Evolutionary conservation across 2,329 filamentous ascomycete genomes (phyloP), one percentile per base, ranked within the genome.

Genomic region (Fusarium pininemorale): DNA sequence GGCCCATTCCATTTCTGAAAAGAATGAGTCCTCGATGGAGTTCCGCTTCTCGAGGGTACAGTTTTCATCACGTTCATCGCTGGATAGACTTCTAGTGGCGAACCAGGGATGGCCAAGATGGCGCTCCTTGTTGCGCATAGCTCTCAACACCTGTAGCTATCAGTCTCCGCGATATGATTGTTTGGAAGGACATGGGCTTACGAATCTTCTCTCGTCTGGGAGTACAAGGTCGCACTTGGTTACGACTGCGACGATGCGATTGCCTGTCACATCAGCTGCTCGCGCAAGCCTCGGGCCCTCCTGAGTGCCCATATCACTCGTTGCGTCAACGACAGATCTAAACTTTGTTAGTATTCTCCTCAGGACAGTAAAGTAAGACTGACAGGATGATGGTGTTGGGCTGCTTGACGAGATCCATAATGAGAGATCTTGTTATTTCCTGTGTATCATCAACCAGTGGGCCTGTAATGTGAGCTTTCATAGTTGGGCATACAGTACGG

Each of bases 401-500:
- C 6, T 55, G 51, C 35, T 12, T 55, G 35, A 28, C 4, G 12
- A 55, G 51, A 18, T 55, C 20, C 11, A 55, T 14, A 2, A 41
- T 39, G 15, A 55, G 20, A 28, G 35, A 13, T 28, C 51, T 39
- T 13, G 51, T 39, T 13, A 39, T 0, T 4, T 55, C 51, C 4
- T 54, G 51, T 0, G 13, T 13, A 7, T 39, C 51, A 39, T 39
- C 35, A n/a, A 28, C 10, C 0, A 15, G 0, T 6, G 20, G 20
- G 2, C 7, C 51, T 55, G 1, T 15, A 14, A 24, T 14, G 48
- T 51, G 2, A 51, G 48, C n/a, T 11, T 37, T 5, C 0, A 5
- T 35, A 35, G 4, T 22, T 6, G 11, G 2, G 6, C 4, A 50
- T 0, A 22, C 7, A 0, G 10, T 14, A n/a, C 4, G 9, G 3